phyloP scores from a whole-genome alignment of 495 filamentous ascomycete species.

The Elaphomyces granulatus region DNA sequence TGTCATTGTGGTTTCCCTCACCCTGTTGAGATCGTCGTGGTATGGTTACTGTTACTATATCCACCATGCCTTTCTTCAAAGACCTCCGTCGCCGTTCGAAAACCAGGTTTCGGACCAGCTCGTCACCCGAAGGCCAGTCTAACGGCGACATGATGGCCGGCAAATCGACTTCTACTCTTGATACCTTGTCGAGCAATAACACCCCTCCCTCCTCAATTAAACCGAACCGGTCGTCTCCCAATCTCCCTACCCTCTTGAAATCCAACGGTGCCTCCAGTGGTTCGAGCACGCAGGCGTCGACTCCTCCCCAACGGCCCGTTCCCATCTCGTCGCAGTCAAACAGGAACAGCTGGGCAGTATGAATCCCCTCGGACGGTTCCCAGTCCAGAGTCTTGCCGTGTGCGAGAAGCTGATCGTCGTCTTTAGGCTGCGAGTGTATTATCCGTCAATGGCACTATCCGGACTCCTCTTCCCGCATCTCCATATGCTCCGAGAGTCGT shows the following conservation, averaged over 20 bases:
- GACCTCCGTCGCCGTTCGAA: constrained; percentile 61
- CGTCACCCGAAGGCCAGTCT: constrained; percentile 37
- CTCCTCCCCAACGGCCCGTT: constrained; percentile 31
- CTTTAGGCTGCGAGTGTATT: constrained; percentile 26
- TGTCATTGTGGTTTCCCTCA: neutral
- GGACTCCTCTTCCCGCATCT: constrained; percentile 45
- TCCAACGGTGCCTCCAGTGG: constrained; percentile 19
- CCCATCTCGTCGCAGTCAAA: constrained; percentile 30
- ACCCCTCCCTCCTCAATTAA: constrained; percentile 48
- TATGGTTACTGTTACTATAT: neutral
- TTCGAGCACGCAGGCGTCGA: constrained; percentile 19
- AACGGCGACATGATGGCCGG: constrained; percentile 36
- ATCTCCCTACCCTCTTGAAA: constrained; percentile 39
- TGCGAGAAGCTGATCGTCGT: no score
- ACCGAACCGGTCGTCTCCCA: constrained; percentile 37
- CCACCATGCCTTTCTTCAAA: constrained; percentile 54
- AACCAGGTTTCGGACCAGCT: constrained; percentile 45
- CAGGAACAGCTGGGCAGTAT: constrained; percentile 37
- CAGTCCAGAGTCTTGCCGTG: no score
- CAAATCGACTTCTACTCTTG: constrained; percentile 51
- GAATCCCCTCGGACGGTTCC: constrained; percentile 8
- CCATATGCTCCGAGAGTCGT: constrained; percentile 63
- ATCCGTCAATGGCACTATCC: constrained; percentile 37
- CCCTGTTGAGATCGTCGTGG: neutral
- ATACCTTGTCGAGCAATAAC: constrained; percentile 40